A percentile compares a stretch with the other conserved stretches of the same genome.
These are phyloP conservation scores for Hagleromyces aurorensis DNA, from an alignment of 805 yeast species.

Conservation along the genomic window DNA sequence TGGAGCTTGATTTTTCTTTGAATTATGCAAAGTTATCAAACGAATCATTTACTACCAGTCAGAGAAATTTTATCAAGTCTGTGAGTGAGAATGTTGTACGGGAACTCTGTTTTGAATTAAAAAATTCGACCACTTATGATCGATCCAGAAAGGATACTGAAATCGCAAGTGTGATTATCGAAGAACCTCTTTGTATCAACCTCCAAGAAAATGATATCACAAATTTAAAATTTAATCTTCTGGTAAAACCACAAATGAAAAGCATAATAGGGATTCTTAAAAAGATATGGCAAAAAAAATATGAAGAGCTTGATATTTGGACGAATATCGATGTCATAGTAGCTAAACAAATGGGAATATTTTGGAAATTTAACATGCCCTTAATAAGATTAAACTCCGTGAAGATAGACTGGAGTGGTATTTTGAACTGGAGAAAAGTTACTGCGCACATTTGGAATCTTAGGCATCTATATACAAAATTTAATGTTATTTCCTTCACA, in stretches of 20 bases:
- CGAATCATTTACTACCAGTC: conserved; percentile 4
- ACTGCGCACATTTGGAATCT: conserved; percentile 5
- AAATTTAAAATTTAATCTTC: conserved; percentile 16
- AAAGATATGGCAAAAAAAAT: conserved; percentile 24
- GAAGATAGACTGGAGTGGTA: conserved; percentile 18
- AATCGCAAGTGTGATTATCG: conserved; percentile 15
- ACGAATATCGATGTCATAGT: conserved; percentile 18
- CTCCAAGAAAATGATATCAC: conserved; percentile 15
- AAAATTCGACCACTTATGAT: conserved; percentile 23
- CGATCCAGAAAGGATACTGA: conserved; percentile 6
- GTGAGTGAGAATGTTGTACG: conserved; percentile 16
- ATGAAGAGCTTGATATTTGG: conserved; percentile 20
- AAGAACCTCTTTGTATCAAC: conserved; percentile 21
- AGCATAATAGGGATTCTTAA: conserved; percentile 20
- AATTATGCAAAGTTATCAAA: conserved; percentile 16
- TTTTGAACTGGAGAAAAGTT: conserved; percentile 14
- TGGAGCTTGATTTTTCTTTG: conserved; percentile 9
- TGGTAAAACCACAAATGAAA: conserved; percentile 23
- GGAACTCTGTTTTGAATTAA: conserved; percentile 19
- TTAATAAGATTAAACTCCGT: conserved; percentile 11
- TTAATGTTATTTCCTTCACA: conserved; percentile 22
- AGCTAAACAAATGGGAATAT: conserved; percentile 8
- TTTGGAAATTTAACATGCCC: conserved; percentile 9
- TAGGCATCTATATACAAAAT: conserved; percentile 10
- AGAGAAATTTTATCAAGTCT: conserved; percentile 9